Evolutionary conservation across 208 protist genomes (phyloP).

Genomic region (Leishmania tarentolae): DNA sequence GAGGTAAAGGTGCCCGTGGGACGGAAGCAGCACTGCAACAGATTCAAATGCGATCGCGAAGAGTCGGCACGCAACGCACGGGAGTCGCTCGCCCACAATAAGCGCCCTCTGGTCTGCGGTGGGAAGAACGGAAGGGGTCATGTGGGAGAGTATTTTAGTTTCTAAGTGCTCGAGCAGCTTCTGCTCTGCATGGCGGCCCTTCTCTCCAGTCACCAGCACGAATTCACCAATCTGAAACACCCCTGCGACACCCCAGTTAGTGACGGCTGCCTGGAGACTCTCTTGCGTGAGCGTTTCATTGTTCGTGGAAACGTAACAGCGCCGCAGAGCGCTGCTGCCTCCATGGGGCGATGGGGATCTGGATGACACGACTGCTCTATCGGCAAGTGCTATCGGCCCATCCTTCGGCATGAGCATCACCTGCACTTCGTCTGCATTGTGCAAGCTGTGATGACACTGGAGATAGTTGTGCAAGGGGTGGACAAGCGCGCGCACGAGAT

Average conservation of each 20-base stretch:
- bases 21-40: conserved; percentile 39
- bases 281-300: conserved; percentile 40
- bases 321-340: conserved; percentile 9
- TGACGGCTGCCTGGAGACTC: conserved; percentile 26
- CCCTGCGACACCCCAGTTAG: conserved; percentile 33
- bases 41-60: conserved; percentile 36
- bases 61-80: conserved; percentile 45
- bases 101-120: conserved; percentile 30
- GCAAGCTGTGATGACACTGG: conserved; percentile 40
- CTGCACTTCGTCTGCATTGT: conserved; percentile 64
- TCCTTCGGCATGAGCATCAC: conserved; percentile 50
- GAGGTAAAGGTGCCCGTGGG: conserved; percentile 52
- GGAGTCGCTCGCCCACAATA: conserved; percentile 45
- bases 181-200: conserved; percentile 47
- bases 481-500: conserved; percentile 42
- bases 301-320: conserved; percentile 57
- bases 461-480: conserved; percentile 60
- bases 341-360: neutral
- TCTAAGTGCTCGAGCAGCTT: conserved; percentile 45
- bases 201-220: conserved; percentile 33
- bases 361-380: conserved; percentile 2
- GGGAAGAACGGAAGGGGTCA: neutral
- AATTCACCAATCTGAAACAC: conserved; percentile 47
- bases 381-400: conserved; percentile 32
- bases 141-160: conserved; percentile 13